Percentiles rank a stretch among this genome's conserved stretches.
Conservation (phyloP, 2,329 filamentous ascomycete genomes). For the Scleromitrula shiraiana region DNA sequence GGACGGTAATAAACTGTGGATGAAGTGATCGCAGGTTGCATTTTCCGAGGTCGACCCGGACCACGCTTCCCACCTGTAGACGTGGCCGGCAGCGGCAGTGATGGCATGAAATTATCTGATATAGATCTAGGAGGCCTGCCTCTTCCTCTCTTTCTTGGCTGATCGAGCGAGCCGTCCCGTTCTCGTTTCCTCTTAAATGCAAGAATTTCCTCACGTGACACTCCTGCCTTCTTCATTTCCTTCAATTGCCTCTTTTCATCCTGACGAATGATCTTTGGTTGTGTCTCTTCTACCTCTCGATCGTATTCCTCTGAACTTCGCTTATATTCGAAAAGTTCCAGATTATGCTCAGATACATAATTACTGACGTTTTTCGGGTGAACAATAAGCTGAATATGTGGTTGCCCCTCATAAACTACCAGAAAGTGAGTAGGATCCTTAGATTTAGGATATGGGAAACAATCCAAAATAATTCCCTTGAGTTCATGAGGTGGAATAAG, state of each 20-base stretch:
- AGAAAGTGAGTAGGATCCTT: constrained; percentile 17
- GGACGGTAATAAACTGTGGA: neutral
- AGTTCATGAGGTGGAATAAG: constrained; percentile 42
- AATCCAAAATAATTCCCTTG: constrained; percentile 46
- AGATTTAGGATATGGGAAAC: constrained; percentile 38
- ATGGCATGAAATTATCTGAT: constrained; percentile 2
- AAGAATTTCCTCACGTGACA: constrained; percentile 4
- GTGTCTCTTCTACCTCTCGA: constrained; percentile 9
- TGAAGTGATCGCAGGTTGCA: neutral
- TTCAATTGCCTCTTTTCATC: constrained; percentile 6
- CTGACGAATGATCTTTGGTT: constrained; percentile 9
- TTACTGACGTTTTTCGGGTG: constrained; percentile 41
- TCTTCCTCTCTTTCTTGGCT: constrained; percentile 11
- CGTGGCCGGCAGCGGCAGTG: neutral
- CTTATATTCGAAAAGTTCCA: constrained; percentile 50
- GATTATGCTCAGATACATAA: constrained; percentile 47
- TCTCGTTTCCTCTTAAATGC: constrained; percentile 6
- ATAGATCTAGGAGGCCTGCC: constrained; percentile 9
- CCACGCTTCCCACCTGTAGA: neutral
- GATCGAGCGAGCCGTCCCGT: neutral
- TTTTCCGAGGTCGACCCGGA: constrained; percentile 4
- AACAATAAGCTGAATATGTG: constrained; percentile 45
- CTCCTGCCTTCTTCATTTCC: constrained; percentile 5
- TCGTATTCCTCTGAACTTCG: constrained; percentile 13
- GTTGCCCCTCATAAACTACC: constrained; percentile 20